Evolutionary conservation across 2,329 filamentous ascomycete genomes (phyloP), one percentile per base, ranked within the genome.

Genomic region (Sarocladium brachiariae): DNA sequence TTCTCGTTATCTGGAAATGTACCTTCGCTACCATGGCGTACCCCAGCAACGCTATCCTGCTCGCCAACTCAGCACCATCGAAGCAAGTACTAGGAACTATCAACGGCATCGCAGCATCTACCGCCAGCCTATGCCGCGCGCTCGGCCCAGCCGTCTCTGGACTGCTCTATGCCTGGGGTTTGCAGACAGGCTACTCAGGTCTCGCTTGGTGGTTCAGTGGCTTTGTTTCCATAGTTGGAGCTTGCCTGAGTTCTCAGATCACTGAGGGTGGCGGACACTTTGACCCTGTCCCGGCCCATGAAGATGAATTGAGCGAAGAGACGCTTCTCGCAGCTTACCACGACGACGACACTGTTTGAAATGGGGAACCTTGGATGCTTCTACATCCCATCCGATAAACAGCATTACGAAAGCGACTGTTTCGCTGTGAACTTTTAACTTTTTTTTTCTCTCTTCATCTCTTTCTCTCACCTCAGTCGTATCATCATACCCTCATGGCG

Each of bases 141-240:
- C 85, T 96, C 54, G 92, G 92, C 0, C 93, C 93, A 2, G 91
- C 89, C 0, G 72, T 96, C 2, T 95, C 91, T 2, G 93, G 93
- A 2, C 72, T 90, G 24, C 76, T 97, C 21, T 95, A 96, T 67
- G 81, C 89, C 4, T 73, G 85, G 49, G 93, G 93, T 48, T 77
- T 95, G 31, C 77, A 83, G 56, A 77, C 84, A 6, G 90, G 91
- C 31, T 92, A 89, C 64, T 92, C 90, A 4, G 90, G 90, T 18
- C 75, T 96, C 30, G 86, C 90, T 1, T 99, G 93, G 92, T 99
- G 93, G 93, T 84, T 83, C 54, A 91, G 86, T 56, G 89, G 86
- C 8, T 60, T 86, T 3, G 81, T 96, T 27, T 88, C 89, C 30
- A 69, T 89, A 10, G 66, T 82, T 13, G 93, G 91, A 41, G 88